Evolutionary conservation across 1,284 basidiomycete species (phyloP).

Genomic region (Trichosporon sp.): DNA sequence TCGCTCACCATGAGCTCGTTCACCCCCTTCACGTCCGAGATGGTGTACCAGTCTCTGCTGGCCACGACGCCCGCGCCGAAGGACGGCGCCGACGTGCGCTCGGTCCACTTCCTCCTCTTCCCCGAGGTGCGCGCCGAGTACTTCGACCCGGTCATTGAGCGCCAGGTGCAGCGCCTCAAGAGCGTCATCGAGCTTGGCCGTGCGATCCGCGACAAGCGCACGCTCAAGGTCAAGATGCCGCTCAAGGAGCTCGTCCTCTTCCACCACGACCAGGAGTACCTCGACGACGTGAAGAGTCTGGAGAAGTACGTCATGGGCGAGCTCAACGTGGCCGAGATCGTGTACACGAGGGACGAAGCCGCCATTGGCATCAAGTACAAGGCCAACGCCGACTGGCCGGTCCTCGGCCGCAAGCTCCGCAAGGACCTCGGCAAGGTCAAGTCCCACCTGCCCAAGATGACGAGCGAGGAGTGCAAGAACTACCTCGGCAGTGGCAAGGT

Average conservation of each 20-base stretch:
- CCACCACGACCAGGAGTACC: conserved; percentile 79
- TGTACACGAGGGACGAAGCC: conserved; percentile 83
- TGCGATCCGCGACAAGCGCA: conserved; percentile 81
- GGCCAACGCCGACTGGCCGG: conserved; percentile 91
- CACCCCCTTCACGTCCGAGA: conserved; percentile 96
- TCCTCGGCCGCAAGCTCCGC: conserved; percentile 86
- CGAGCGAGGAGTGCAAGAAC: conserved; percentile 75
- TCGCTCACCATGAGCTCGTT: conserved; percentile 97
- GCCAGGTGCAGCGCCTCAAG: conserved; percentile 92
- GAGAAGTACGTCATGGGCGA: conserved; percentile 89
- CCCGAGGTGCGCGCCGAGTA: conserved; percentile 90
- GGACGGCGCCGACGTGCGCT: conserved; percentile 69
- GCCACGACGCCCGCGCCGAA: conserved; percentile 74
- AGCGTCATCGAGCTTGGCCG: conserved; percentile 88
- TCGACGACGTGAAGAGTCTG: conserved; percentile 72
- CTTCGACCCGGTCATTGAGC: conserved; percentile 92
- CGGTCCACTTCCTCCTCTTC: conserved; percentile 93
- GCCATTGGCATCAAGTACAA: conserved; percentile 84
- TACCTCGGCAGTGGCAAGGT: conserved; percentile 75
- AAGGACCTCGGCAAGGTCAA: conserved; percentile 90
- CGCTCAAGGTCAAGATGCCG: conserved; percentile 78
- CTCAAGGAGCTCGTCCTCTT: conserved; percentile 90
- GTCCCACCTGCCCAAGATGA: conserved; percentile 72
- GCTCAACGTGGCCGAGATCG: conserved; percentile 85
- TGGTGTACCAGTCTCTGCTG: conserved; percentile 86